Evolutionary conservation across 1,284 basidiomycete species (phyloP).

Genomic region (Cryptococcus amylolentus): DNA sequence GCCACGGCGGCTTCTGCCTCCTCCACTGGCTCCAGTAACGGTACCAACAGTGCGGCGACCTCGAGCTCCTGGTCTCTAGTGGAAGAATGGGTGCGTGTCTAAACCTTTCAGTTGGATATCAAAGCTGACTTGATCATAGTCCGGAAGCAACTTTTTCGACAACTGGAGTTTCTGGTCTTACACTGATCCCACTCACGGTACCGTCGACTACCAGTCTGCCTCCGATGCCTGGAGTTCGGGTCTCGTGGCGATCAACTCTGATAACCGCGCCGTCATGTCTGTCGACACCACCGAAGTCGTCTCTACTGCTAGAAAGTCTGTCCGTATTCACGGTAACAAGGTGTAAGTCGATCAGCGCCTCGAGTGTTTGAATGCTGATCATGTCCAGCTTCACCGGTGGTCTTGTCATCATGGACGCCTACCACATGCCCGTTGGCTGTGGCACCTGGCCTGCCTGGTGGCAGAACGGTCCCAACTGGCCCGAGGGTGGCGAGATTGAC

Average conservation of each 20-base stretch:
- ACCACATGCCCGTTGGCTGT: conserved; percentile 89
- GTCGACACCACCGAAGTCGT: conserved; percentile 69
- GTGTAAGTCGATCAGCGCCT: conserved; percentile 13
- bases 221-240: conserved; percentile 42
- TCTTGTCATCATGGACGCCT: conserved; percentile 72
- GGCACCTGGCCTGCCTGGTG: conserved; percentile 63
- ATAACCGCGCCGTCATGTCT: conserved; percentile 72
- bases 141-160: conserved; percentile 62
- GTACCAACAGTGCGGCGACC: conserved; percentile 10
- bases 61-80: conserved; percentile 31
- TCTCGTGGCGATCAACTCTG: conserved; percentile 57
- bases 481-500: conserved; percentile 56
- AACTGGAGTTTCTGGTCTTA: conserved; percentile 71
- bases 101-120: background rate
- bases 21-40: conserved; percentile 9
- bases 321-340: conserved; percentile 66
- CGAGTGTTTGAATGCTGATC: conserved; percentile 3
- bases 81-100: conserved; percentile 26
- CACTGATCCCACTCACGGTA: conserved; percentile 75
- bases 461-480: conserved; percentile 54
- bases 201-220: conserved; percentile 47
- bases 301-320: conserved; percentile 62
- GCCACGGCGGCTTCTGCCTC: conserved; percentile 8
- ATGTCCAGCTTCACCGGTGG: conserved; percentile 58
- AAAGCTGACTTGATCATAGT: conserved; percentile 15